Evolutionary conservation across 345 rosid species (phyloP), one percentile per base, ranked within the genome.

Genomic region (Viola odorata): DNA sequence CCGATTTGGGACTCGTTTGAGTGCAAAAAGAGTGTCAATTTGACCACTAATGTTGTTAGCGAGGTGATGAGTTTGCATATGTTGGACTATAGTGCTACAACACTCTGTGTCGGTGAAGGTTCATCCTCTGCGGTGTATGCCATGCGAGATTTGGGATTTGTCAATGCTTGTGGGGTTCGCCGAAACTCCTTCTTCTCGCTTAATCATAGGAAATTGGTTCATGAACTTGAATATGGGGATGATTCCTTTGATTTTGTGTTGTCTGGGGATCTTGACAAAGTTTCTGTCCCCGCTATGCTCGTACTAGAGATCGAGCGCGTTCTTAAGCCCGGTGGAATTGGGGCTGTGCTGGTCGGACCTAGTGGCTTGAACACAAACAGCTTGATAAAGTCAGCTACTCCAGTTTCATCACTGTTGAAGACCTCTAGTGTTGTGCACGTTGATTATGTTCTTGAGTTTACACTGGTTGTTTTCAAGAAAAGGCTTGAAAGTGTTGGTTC

Each of bases 301-400:
- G 91, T 92, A 74, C 84, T 85, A 10, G 96, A 89, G 75, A 81
- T 84, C 10, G 98, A 89, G 77, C 96, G 96, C 5, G 73, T 92
- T 32, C 84, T 89, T 62, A 79, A 50, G 53, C 96, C 90, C 0
- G 87, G 88, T n/a, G 98, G 96, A 53, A 71, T 77, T 6, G 96
- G 91, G 17, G 94, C 94, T 44, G 74, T 89, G 82, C 96, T 92
- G 60, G 81, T 87, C 5, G 70, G 81, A 17, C 69, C 53, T 45
- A 61, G 68, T 49, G 75, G 80, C 14, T 79, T 78, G 23, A 81
- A 77, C 55, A 75, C 85, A 0, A 75, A 81, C 68, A 82, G 78
- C 62, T 75, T 89, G 77, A 78, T 91, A 23, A 80, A 85, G 70
- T 89, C 91, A 0, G 96, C 91, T 10, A 77, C 81, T 5, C 92